Evolutionary conservation across 306 rosid species (phyloP), one percentile per base, ranked within the genome.

Genomic region (Cyamopsis tetragonoloba): DNA sequence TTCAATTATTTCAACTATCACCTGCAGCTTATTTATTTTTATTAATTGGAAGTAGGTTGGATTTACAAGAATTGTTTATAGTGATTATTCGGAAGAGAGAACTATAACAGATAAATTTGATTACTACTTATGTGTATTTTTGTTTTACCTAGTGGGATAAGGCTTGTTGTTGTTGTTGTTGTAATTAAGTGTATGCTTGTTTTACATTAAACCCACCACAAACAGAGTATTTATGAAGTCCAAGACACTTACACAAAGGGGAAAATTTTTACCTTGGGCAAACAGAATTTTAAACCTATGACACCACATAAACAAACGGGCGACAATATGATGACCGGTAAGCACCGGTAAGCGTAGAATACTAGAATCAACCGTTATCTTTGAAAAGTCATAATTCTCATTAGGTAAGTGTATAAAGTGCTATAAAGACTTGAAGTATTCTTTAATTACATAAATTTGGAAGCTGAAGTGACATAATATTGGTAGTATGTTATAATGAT

Each of bases 1-100:
- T 71, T 56, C 26, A 35, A n/a, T 55, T 46, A 72, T 54, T 72
- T 54, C 41, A 66, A 55, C 31, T 49, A 72, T 12, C 12, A 59
- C 48, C 11, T 2, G n/a, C 3, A 49, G 24, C 42, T 48, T 30
- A 74, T 17, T 32, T 41, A 70, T 69, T 56, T 18, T 48, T 34
- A 58, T 30, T 66, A 18, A 17, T 47, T 2, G 6, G 49, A 37
- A 56, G 39, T 27, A 49, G n/a, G 18, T 8, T 30, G 39, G 65
- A 49, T 11, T 63, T 13, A n/a, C 19, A 62, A 35, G 50, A 62
- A 63, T 14, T 48, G 47, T 30, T 53, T 4, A 26, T 4, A 34
- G 15, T 3, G 14, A 38, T 62, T 42, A 57, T 38, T 37, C 15
- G 0, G 5, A 62, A 46, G 14, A 27, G 58, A 22, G 56, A 14